Percentiles rank a stretch among this genome's conserved stretches.
Evolutionary conservation across 1,139 yeast species (phyloP).

Genomic region (Protomyces macrosporus): DNA sequence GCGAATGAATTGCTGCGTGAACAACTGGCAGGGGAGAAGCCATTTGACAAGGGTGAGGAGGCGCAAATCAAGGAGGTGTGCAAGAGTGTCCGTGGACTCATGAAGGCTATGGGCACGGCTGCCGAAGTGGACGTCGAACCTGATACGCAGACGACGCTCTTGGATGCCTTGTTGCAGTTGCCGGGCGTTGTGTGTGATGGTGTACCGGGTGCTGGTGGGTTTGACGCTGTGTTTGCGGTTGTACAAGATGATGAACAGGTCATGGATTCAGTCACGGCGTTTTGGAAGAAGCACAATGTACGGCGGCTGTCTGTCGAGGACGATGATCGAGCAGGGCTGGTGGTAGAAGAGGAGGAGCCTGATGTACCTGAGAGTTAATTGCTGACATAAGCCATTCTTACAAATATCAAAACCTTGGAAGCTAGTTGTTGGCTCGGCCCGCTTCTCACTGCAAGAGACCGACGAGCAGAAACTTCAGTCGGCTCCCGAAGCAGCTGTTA

Average conservation of each 20-base stretch:
- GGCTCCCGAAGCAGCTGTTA: too few relatives aligned
- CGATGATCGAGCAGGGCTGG: background rate
- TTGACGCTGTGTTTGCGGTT: conserved; percentile 78
- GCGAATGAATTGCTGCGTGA: conserved; percentile 55
- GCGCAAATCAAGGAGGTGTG: background rate
- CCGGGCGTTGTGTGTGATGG: conserved; percentile 87
- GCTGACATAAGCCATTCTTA: too few relatives aligned
- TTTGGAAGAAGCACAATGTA: conserved; percentile 14
- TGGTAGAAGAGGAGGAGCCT: background rate
- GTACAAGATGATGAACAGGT: conserved; percentile 47
- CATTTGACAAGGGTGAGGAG: background rate
- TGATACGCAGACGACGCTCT: conserved; percentile 58
- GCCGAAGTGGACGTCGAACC: conserved; percentile 92
- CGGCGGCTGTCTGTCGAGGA: conserved; percentile 9
- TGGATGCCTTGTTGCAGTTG: conserved; percentile 55
- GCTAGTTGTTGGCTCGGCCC: too few relatives aligned
- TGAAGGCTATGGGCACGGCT: conserved; percentile 46
- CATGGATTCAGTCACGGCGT: background rate
- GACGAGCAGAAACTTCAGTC: too few relatives aligned
- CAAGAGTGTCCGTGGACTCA: conserved; percentile 7
- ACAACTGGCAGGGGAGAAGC: conserved; percentile 46
- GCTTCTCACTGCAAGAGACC: too few relatives aligned
- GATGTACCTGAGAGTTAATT: too few relatives aligned
- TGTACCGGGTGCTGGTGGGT: conserved; percentile 98
- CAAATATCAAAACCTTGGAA: too few relatives aligned